A percentile compares a stretch with the other conserved stretches of the same genome.
Evolutionary conservation across 2,329 filamentous ascomycete genomes (phyloP).

Genomic region (Nigrospora oryzae): DNA sequence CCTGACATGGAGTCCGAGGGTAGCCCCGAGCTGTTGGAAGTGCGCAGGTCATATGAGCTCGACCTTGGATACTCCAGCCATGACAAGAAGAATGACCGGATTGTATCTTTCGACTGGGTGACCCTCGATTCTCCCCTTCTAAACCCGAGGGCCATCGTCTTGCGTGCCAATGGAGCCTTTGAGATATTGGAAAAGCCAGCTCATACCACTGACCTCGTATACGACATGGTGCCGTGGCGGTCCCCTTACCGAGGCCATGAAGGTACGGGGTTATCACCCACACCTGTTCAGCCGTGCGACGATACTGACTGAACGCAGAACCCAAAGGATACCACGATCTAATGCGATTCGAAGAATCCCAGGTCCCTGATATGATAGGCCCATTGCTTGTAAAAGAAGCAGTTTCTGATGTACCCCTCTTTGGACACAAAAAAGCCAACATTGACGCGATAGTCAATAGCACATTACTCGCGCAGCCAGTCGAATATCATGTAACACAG

Average conservation of each 20-base stretch:
- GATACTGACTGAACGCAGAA: conserved; percentile 28
- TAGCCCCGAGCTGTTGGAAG: conserved; percentile 51
- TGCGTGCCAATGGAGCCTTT: conserved; percentile 52
- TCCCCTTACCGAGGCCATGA: conserved; percentile 48
- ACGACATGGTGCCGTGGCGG: conserved; percentile 53
- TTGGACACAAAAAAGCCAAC: conserved; percentile 41
- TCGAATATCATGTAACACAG: conserved; percentile 23
- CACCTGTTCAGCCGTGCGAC: neutral
- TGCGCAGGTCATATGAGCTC: conserved; percentile 52
- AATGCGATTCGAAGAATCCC: conserved; percentile 49
- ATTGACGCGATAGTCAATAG: conserved; percentile 32
- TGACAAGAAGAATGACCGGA: conserved; percentile 46
- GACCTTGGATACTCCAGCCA: conserved; percentile 48
- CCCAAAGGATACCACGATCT: conserved; percentile 42
- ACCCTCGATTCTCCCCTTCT: conserved; percentile 47
- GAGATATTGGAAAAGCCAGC: conserved; percentile 56
- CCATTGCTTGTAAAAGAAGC: conserved; percentile 45
- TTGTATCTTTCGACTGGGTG: conserved; percentile 62
- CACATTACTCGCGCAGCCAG: conserved; percentile 25
- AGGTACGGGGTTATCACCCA: conserved; percentile 24
- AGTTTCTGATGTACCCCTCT: conserved; percentile 46
- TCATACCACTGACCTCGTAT: conserved; percentile 47
- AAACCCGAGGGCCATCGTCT: conserved; percentile 48
- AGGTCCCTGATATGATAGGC: conserved; percentile 43
- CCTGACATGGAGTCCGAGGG: conserved; percentile 28